Base-by-base conservation (phyloP, 139 green algal genomes). In the Limnomonas spitsbergensis region DNA sequence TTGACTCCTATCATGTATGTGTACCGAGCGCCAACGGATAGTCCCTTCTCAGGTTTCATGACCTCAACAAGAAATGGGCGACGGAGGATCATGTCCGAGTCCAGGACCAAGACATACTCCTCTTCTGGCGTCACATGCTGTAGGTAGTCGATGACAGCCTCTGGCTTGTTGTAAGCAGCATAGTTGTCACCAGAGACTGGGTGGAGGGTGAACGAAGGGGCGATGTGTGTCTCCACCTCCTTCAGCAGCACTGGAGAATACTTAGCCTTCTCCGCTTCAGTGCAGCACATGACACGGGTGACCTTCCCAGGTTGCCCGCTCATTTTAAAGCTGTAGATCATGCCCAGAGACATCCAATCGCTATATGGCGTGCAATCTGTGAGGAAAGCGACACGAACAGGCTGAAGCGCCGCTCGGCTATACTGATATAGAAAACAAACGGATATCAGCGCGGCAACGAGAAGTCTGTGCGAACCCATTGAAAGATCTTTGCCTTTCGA, bases 131-230 rank as follows among this genome's bases (percentile, higher is more conserved):
- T 82, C 3, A 76, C 78, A 27, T 90, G 73, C 34, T 87, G 80
- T 31, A 93, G 66, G 87, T 88, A 97, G 80, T 95, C 89, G 1
- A 95, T 88, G 2, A 97, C 89, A 4, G 89, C 92, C 66, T 91
- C 84, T 31, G 92, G 92, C 79, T 96, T 96, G 81, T 93, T 93
- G 78, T 93, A 93, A 4, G 89, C 86, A 40, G 84, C 81, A 29
- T 87, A 89, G 9, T 72, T 56, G 73, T 92, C 83, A 4, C 73
- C 42, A 37, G 76, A 72, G 27, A 47, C 38, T 3, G 53, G 75
- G 40, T 77, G 38, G 27, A 53, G 47, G 0, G 86, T 81, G 38
- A 84, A 90, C 2, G 84, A 89, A 2, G 92, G 92, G 0, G 90
- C 91, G 2, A 94, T 75, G 80, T 92, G 88, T 0, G 92, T 95